A percentile compares a stretch with the other conserved stretches of the same genome.
These are phyloP conservation scores for Rosa hybrid DNA, from an alignment of 331 rosid species.

Conservation along the genomic window DNA sequence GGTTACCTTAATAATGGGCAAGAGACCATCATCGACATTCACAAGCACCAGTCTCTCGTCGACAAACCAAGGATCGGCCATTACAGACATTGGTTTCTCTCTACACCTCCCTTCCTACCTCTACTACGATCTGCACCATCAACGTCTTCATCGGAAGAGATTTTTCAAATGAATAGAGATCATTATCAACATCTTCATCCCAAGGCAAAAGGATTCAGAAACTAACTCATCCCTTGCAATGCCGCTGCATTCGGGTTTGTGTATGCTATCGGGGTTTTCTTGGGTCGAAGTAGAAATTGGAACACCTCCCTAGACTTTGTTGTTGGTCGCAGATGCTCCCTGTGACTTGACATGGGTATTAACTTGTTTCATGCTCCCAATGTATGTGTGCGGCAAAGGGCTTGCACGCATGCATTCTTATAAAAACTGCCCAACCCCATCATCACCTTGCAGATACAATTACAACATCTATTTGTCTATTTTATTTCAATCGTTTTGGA, in stretches of 20 bases:
- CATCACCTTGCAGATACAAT: not conserved
- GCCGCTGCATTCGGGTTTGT: not conserved
- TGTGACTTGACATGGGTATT: slow-evolving; percentile 3
- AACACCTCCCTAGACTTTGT: not conserved
- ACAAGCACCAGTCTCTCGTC: no score
- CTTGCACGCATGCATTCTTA: not conserved
- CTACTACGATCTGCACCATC: no score
- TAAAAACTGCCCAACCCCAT: not conserved
- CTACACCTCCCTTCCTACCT: no score
- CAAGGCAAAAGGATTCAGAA: not conserved
- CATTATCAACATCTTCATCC: not conserved
- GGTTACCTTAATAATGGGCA: no score
- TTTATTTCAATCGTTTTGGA: no score
- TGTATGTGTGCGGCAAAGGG: not conserved
- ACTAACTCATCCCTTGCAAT: not conserved
- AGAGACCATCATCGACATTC: no score
- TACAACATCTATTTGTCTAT: not conserved
- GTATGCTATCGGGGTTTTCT: not conserved
- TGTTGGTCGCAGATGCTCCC: not conserved
- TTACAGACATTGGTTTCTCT: no score
- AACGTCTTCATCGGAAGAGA: no score
- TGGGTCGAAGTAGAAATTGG: not conserved
- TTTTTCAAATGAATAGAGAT: not conserved
- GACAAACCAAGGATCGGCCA: no score
- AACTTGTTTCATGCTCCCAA: not conserved